Percentiles rank a stretch among this genome's conserved stretches.
These are phyloP conservation scores for Xylaria curta DNA, from an alignment of 495 filamentous ascomycete genomes.

Conservation along the genomic window DNA sequence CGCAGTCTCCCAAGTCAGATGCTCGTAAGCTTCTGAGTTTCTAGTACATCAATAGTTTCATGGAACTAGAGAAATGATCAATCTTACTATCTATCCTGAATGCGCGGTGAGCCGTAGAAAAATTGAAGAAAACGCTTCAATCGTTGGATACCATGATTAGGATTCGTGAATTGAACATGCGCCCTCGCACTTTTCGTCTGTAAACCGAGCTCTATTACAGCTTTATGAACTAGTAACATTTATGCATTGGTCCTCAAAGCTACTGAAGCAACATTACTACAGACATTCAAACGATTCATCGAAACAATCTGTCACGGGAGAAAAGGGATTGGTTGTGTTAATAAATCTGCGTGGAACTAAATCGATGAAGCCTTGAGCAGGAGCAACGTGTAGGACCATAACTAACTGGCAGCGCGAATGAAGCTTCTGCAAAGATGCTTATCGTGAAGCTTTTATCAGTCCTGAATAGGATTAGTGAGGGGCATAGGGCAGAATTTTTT, in stretches of 20 bases:
- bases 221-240: neutral
- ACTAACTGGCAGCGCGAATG: neutral
- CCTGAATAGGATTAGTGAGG: constrained; percentile 40
- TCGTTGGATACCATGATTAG: neutral
- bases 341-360: neutral
- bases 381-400: neutral
- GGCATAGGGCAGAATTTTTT: constrained; percentile 43
- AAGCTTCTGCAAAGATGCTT: constrained; percentile 14
- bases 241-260: neutral
- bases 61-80: neutral
- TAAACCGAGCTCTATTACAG: neutral
- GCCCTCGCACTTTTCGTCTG: neutral
- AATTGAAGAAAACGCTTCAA: neutral
- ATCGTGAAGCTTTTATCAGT: constrained; percentile 30
- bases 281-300: neutral
- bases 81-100: neutral
- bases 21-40: neutral
- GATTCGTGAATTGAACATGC: neutral
- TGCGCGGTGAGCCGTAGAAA: neutral
- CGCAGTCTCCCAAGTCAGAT: neutral
- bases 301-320: neutral
- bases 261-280: neutral
- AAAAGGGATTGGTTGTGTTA: neutral
- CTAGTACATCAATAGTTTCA: neutral
- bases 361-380: neutral